These are phyloP conservation scores for Naganishia sp. DNA, from an alignment of 1,284 basidiomycete genomes.

Conservation along the genomic window DNA sequence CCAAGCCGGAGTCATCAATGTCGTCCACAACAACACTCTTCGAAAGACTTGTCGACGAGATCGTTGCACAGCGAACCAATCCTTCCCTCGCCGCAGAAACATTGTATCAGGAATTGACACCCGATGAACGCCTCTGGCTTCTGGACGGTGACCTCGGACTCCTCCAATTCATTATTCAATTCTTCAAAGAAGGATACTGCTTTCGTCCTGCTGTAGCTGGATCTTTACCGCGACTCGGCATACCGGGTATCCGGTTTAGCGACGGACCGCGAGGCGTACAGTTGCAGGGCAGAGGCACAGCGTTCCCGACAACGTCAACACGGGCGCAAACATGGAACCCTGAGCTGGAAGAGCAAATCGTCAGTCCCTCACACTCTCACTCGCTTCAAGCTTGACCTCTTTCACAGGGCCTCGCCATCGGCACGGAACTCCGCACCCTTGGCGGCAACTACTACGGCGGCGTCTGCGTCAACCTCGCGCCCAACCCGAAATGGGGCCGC, in stretches of 20 bases:
- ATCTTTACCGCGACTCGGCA: conserved; percentile 5
- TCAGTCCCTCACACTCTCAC: neutral
- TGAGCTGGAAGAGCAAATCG: conserved; percentile 10
- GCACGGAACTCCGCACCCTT: conserved; percentile 17
- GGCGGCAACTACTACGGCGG: conserved; percentile 25
- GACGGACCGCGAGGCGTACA: conserved; percentile 19
- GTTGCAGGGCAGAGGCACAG: conserved; percentile 4
- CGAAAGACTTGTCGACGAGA: neutral
- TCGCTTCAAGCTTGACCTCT: neutral
- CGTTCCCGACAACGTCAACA: conserved; percentile 9
- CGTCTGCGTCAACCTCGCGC: conserved; percentile 24
- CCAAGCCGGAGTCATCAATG: no score
- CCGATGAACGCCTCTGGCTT: conserved; percentile 13
- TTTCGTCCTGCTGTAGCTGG: conserved; percentile 4
- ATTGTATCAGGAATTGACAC: neutral
- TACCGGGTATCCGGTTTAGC: conserved; percentile 17
- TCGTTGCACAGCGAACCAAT: neutral
- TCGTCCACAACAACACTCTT: neutral
- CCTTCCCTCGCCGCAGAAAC: neutral
- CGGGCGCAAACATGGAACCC: conserved; percentile 11
- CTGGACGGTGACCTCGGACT: conserved; percentile 18
- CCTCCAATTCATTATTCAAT: neutral
- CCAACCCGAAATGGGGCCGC: conserved; percentile 24
- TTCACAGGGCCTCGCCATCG: conserved; percentile 18
- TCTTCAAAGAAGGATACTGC: conserved; percentile 4